Evolutionary conservation across 129 eudicot species (phyloP), one percentile per base, ranked within the genome.

Genomic region (Flaveria robusta): DNA sequence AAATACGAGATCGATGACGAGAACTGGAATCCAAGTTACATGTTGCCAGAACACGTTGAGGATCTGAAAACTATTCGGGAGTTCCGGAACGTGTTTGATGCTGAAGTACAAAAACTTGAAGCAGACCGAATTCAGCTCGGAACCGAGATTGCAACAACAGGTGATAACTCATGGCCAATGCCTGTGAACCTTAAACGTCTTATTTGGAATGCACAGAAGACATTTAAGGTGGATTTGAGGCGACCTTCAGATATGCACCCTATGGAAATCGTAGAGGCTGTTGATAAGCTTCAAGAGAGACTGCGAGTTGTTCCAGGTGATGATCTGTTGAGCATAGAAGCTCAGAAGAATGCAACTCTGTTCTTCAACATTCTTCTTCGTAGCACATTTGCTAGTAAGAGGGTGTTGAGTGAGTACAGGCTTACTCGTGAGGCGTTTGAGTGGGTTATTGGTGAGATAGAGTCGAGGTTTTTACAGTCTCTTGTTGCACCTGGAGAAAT

Each of bases 401-500:
- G 96, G 80, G 97, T 93, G 7, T 78, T 93, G 81, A 85, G 88
- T 26, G 98, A 93, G 83, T 93, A 88, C 63, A 82, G 90, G 64
- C 90, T 93, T 29, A 89, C 95, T 1, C 86, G 91, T 50, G 98
- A 91, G 80, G 98, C 98, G 1, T 93, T 93, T 83, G 97, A 87
- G 7, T 93, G 98, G 98, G 98, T 93, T 54, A 84, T 91, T 62
- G 98, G 98, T 45, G 98, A 93, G 86, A 88, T 93, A 60, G 98
- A 93, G 71, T 90, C 98, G 15, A 89, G 98, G 45, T 93, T 93
- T 77, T 74, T 93, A 69, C 98, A 93, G 81, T 93, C 98, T 1
- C 91, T 93, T 45, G 98, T 93, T 31, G 97, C 98, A 22, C 93
- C 98, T 13, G 98, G 98, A 18, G 98, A 93, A 79, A 93, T 93